Evolutionary conservation across 805 yeast genomes (phyloP).

Genomic region (Wickerhamomyces sydowiorum): DNA sequence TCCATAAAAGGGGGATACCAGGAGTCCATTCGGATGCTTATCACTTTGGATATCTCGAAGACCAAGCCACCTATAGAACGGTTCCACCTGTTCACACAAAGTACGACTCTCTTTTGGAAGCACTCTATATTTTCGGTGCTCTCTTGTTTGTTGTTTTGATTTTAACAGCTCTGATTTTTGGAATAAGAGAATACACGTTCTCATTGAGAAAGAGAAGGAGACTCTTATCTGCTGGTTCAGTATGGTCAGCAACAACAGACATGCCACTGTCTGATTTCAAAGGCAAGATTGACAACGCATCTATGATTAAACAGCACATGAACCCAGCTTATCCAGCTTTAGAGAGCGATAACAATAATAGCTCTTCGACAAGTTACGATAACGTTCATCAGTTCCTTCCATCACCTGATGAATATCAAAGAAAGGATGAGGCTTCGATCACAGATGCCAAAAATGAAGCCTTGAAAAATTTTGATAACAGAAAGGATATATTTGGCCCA

Average conservation of each 20-base stretch:
- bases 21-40: slow-evolving; percentile 22
- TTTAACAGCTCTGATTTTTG: slow-evolving; percentile 17
- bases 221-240: slow-evolving; percentile 12
- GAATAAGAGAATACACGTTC: slow-evolving; percentile 23
- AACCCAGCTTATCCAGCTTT: slow-evolving; percentile 19
- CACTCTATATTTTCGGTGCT: slow-evolving; percentile 19
- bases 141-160: slow-evolving; percentile 12
- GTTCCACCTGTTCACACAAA: slow-evolving; percentile 8
- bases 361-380: too few relatives aligned
- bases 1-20: slow-evolving; percentile 18
- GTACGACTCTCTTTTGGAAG: slow-evolving; percentile 19
- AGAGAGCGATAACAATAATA: background rate
- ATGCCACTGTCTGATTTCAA: background rate
- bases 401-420: too few relatives aligned
- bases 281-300: background rate
- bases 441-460: too few relatives aligned
- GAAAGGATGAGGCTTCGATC: too few relatives aligned
- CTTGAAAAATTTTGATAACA: background rate
- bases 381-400: too few relatives aligned
- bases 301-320: background rate
- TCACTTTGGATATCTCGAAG: slow-evolving; percentile 24
- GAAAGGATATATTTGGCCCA: background rate
- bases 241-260: slow-evolving; percentile 14
- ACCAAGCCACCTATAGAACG: slow-evolving; percentile 10
- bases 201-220: slow-evolving; percentile 14